Conservation (phyloP, 805 yeast genomes). For the Saturnispora serradocipensis region DNA sequence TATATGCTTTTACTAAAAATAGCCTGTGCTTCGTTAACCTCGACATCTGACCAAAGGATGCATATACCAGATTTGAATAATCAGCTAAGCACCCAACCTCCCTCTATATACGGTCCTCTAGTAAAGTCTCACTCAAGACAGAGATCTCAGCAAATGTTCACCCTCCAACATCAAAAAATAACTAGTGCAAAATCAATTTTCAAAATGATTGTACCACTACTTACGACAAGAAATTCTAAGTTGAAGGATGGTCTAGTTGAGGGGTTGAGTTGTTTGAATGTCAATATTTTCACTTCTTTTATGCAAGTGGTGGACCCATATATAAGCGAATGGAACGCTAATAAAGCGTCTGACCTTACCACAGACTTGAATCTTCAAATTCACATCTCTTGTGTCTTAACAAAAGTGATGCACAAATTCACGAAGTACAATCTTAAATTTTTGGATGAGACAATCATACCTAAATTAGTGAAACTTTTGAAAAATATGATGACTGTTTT, state of each 20-base stretch:
- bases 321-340: slow-evolving; percentile 47
- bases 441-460: slow-evolving; percentile 60
- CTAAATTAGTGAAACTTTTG: slow-evolving; percentile 51
- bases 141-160: slow-evolving; percentile 67
- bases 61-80: slow-evolving; percentile 32
- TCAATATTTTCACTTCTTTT: slow-evolving; percentile 77
- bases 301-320: slow-evolving; percentile 64
- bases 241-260: slow-evolving; percentile 81
- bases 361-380: slow-evolving; percentile 38
- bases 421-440: slow-evolving; percentile 40
- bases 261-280: slow-evolving; percentile 82
- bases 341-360: slow-evolving; percentile 14
- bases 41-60: slow-evolving; percentile 78
- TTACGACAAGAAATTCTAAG: slow-evolving; percentile 58
- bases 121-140: slow-evolving; percentile 60
- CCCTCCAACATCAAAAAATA: slow-evolving; percentile 81
- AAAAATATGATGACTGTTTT: slow-evolving; percentile 50
- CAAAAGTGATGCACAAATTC: slow-evolving; percentile 58
- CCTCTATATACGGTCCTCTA: slow-evolving; percentile 32
- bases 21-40: slow-evolving; percentile 85
- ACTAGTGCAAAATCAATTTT: slow-evolving; percentile 89
- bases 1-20: slow-evolving; percentile 71
- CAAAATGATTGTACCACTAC: slow-evolving; percentile 74
- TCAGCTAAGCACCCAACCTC: slow-evolving; percentile 9
- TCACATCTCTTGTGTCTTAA: slow-evolving; percentile 70